phyloP scores from a whole-genome alignment of 2,329 filamentous ascomycete species.

The Pestalotiopsis sp. region DNA sequence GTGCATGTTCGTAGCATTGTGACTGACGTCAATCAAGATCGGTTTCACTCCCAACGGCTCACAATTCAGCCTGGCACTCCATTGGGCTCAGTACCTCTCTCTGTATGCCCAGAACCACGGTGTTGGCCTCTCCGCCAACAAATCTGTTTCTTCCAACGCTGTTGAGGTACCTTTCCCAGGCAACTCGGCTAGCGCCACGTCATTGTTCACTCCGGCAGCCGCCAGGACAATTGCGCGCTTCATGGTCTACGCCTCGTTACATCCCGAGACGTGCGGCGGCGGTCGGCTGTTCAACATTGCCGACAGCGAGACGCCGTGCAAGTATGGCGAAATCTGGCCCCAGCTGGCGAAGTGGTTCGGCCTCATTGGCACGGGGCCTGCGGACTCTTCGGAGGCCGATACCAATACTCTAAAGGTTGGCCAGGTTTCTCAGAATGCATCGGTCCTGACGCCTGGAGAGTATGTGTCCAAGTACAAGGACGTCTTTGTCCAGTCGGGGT shows the following conservation, averaged over 20 bases:
- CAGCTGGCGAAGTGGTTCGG: not conserved
- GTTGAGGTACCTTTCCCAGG: constrained; percentile 33
- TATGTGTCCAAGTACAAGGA: not conserved
- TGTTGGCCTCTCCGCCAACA: not conserved
- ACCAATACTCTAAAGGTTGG: not conserved
- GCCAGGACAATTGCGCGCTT: constrained; percentile 31
- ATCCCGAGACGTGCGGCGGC: constrained; percentile 27
- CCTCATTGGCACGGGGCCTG: not conserved
- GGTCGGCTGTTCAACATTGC: constrained; percentile 35
- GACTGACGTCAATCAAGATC: constrained; percentile 14
- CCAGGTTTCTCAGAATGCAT: not conserved
- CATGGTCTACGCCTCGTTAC: constrained; percentile 31
- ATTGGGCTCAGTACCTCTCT: constrained; percentile 43
- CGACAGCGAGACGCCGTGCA: constrained; percentile 20
- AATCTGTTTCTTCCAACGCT: not conserved
- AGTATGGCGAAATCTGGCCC: not conserved
- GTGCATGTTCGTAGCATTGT: too few relatives aligned
- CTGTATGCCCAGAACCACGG: constrained; percentile 34
- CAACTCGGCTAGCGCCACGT: constrained; percentile 22
- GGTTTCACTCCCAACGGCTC: constrained; percentile 43
- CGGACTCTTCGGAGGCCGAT: not conserved
- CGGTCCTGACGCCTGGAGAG: not conserved
- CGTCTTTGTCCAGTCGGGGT: not conserved
- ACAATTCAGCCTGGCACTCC: constrained; percentile 36
- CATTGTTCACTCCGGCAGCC: constrained; percentile 35